Evolutionary conservation across 1,284 basidiomycete genomes (phyloP), one percentile per base, ranked within the genome.

Genomic region (Rhodotorula sp.): DNA sequence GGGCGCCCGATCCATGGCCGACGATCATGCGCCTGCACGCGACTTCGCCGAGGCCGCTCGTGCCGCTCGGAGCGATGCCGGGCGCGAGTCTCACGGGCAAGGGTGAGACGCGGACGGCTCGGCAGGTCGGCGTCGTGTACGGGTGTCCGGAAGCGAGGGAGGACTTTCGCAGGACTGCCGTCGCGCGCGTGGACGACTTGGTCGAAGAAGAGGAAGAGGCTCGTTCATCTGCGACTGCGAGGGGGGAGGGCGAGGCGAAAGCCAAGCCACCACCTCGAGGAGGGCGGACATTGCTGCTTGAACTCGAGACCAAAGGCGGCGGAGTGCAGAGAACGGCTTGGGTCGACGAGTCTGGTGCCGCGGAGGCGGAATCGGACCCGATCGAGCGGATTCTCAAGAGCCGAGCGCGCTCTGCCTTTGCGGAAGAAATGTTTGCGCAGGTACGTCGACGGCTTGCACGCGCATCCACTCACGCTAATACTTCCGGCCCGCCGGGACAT

Each of bases 381-480:
- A 48, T 62, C 16, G 62, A 69, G 14, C 29, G 14, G 34, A 49
- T 63, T 0, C 12, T 61, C 29, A 43, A 20, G 15, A 52, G 29
- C 39, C 21, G 65, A 10, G 39, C 43, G 23, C 48, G 62, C 29
- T 26, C 68, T 5, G 72, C 68, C 3, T 73, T 76, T 21, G 70
- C 70, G 3, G 75, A 76, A n/a, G 75, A 76, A 46, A 20, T 76
- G 58, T 76, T 76, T 49, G 66, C 74, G 6, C 61, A 64, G 49
- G 74, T 73, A n/a, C 52, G 58, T 46, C 29, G 6, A 7, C 29
- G 31, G 15, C 20, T 18, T 12, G 39, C 26, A 5, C 7, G 2
- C 15, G 34, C 51, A 3, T 48, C 21, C 10, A 5, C 10, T 39
- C 5, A 21, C 18, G 26, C 26, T 23, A 5, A 39, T n/a, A 20